Conservation (phyloP, 306 rosid species). For the Datisca glomerata region DNA sequence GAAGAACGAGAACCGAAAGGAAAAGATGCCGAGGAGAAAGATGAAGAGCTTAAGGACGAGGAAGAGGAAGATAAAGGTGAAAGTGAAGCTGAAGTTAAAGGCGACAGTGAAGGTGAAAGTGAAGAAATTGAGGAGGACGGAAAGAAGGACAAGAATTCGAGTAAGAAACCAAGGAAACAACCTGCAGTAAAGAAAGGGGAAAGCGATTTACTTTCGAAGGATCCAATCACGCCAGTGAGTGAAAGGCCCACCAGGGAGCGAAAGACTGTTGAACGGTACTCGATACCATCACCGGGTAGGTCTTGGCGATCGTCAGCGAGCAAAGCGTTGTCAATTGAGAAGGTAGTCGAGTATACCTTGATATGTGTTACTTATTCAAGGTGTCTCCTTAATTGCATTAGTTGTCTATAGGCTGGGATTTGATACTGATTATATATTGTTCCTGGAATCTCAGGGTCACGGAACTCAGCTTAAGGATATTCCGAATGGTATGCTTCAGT, state of each 20-base stretch:
- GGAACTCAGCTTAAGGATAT: slow-evolving; percentile 84
- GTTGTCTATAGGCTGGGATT: slow-evolving; percentile 2
- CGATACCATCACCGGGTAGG: slow-evolving; percentile 36
- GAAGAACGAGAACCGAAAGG: slow-evolving; percentile 5
- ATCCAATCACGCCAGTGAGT: slow-evolving; percentile 37
- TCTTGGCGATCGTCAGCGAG: slow-evolving; percentile 34
- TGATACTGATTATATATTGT: too few species aligned
- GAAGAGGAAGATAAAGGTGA: slow-evolving; percentile 12
- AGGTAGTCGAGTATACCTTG: slow-evolving; percentile 25
- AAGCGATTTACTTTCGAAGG: slow-evolving; percentile 13
- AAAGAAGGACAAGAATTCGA: slow-evolving; percentile 11
- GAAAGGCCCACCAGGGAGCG: slow-evolving; percentile 90
- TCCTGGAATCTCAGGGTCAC: slow-evolving; percentile 50
- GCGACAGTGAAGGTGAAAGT: neutral
- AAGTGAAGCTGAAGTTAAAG: slow-evolving; percentile 9
- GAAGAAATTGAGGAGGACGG: slow-evolving; percentile 16
- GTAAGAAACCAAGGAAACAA: slow-evolving; percentile 17
- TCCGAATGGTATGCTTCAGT: slow-evolving; percentile 59
- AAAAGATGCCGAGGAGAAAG: slow-evolving; percentile 6
- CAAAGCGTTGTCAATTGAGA: slow-evolving; percentile 57
- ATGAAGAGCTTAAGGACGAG: neutral
- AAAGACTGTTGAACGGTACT: slow-evolving; percentile 70
- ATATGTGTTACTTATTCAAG: neutral
- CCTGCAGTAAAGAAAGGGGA: slow-evolving; percentile 12
- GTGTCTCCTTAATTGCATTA: neutral